A percentile compares a stretch with the other conserved stretches of the same genome.
Conservation (phyloP, 2,329 filamentous ascomycete species). For the Fusarium scirpi region DNA sequence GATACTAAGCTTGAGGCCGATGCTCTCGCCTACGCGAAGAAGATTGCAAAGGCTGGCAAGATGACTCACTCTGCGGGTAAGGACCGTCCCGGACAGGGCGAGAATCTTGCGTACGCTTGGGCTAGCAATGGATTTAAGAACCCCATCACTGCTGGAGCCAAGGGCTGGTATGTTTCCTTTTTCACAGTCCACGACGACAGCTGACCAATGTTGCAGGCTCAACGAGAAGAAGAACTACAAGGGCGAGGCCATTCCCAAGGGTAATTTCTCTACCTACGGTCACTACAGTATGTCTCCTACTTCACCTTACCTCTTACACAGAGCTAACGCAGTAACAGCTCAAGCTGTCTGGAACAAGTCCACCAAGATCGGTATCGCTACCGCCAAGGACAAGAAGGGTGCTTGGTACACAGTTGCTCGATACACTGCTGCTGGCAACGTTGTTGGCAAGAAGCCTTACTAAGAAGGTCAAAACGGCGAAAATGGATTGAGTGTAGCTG, state of each 20-base stretch:
- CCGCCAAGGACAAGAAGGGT: slow-evolving; percentile 45
- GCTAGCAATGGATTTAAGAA: slow-evolving; percentile 19
- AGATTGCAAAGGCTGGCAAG: slow-evolving; percentile 31
- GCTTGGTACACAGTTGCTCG: slow-evolving; percentile 51
- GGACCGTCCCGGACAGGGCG: slow-evolving; percentile 33
- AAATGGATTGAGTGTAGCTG: fast-evolving
- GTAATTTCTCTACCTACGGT: slow-evolving; percentile 43
- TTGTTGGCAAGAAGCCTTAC: slow-evolving; percentile 48
- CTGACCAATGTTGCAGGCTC: slow-evolving; percentile 10
- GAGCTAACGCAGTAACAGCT: slow-evolving; percentile 22
- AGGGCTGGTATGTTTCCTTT: slow-evolving; percentile 26
- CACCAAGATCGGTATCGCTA: slow-evolving; percentile 50
- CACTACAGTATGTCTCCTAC: slow-evolving; percentile 44
- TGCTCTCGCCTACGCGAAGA: slow-evolving; percentile 33
- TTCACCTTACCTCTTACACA: fast-evolving
- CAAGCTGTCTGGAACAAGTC: slow-evolving; percentile 51
- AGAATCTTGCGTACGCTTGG: slow-evolving; percentile 42
- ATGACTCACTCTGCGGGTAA: slow-evolving; percentile 24
- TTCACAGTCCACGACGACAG: fast-evolving
- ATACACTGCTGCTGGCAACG: slow-evolving; percentile 51
- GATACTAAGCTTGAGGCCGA: slow-evolving; percentile 20
- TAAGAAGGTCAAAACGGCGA: background rate
- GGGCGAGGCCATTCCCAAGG: slow-evolving; percentile 38
- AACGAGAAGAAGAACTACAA: slow-evolving; percentile 37
- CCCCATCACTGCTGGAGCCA: slow-evolving; percentile 30